phyloP scores from a whole-genome alignment of 257 asterid genomes.

The Handroanthus guayacan region DNA sequence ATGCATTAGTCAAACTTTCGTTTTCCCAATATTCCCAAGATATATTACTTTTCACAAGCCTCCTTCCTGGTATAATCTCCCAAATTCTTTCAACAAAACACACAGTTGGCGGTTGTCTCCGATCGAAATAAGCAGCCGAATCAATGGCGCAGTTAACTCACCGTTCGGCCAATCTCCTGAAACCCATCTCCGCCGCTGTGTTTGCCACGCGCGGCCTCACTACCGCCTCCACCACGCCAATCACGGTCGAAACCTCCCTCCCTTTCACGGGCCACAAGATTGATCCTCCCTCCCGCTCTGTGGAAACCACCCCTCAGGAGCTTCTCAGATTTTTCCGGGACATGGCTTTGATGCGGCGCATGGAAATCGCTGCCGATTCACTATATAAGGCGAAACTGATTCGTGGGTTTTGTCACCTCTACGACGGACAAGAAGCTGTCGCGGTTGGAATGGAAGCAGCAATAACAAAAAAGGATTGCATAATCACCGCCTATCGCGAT shows the following conservation, averaged over 20 bases:
- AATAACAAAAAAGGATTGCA: conserved; percentile 58
- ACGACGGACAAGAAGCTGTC: conserved; percentile 86
- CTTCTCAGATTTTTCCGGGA: conserved; percentile 65
- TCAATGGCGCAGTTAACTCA: conserved; percentile 61
- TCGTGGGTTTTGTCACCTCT: conserved; percentile 80
- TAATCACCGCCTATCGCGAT: conserved; percentile 64
- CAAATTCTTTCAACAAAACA: conserved; percentile 5
- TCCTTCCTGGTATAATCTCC: conserved; percentile 4
- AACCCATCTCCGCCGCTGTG: conserved; percentile 45
- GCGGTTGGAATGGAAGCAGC: conserved; percentile 80
- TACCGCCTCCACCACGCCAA: conserved; percentile 47
- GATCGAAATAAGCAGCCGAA: background rate
- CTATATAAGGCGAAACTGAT: conserved; percentile 76
- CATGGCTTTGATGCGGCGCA: conserved; percentile 79
- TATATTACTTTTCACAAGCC: background rate
- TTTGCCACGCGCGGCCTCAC: conserved; percentile 48
- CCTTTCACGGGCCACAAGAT: conserved; percentile 73
- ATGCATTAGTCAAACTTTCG: too few relatives aligned
- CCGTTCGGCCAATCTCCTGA: conserved; percentile 50
- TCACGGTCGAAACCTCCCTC: conserved; percentile 66
- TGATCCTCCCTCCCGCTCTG: conserved; percentile 75
- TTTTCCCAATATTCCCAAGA: too few relatives aligned
- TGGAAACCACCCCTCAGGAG: conserved; percentile 55
- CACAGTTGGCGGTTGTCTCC: background rate
- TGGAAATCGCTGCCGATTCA: conserved; percentile 84